Evolutionary conservation across 192 early-diverging fungal genomes (phyloP).

Genomic region (Oehlia diaphana): DNA sequence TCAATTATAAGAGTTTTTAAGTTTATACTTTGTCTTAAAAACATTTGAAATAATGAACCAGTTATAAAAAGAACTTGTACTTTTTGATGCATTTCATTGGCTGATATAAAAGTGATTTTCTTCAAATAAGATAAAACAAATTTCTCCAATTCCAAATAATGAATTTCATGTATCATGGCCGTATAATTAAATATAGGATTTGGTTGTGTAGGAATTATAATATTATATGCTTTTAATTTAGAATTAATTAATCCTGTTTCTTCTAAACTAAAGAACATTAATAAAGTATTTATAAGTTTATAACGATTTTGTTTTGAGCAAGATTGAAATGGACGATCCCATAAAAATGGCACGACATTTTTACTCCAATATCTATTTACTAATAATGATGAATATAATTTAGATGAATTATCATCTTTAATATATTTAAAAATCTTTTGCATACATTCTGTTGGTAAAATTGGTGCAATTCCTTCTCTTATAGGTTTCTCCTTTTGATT

Average conservation of each 20-base stretch:
- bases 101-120: not conserved
- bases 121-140: not conserved
- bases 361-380: slow-evolving; percentile 19
- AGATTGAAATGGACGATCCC: not conserved
- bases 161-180: not conserved
- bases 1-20: not conserved
- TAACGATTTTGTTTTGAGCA: not conserved
- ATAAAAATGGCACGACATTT: slow-evolving; percentile 9
- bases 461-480: not conserved
- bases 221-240: not conserved
- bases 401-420: not conserved
- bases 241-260: not conserved
- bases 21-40: not conserved
- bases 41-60: not conserved
- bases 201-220: not conserved
- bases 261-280: not conserved
- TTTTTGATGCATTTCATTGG: not conserved
- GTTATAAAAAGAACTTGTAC: not conserved
- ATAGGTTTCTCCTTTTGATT: not conserved
- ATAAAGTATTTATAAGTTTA: not conserved
- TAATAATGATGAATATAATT: slow-evolving; percentile 6
- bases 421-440: slow-evolving; percentile 6
- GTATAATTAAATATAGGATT: not conserved
- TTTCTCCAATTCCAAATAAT: not conserved
- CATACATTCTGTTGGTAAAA: slow-evolving; percentile 13